Conservation (phyloP, 1,284 basidiomycete species). For the Serendipita sp. region DNA sequence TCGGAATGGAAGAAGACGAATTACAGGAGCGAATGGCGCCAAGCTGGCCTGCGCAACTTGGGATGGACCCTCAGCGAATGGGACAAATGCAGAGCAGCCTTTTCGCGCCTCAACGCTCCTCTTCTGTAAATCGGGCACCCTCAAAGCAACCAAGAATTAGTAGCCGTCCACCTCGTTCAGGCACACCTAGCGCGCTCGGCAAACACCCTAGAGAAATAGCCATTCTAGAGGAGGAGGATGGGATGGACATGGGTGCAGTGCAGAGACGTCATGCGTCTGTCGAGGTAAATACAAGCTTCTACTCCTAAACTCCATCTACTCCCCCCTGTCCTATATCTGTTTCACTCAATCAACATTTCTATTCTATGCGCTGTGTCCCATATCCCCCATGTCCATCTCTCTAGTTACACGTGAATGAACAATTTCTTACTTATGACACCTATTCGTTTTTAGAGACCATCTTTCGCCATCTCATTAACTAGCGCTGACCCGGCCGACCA, state of each 20-base stretch:
- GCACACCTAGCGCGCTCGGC: conserved; percentile 16
- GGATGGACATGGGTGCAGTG: background rate
- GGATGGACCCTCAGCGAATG: conserved; percentile 68
- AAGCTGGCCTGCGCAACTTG: conserved; percentile 55
- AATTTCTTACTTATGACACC: conserved; percentile 11
- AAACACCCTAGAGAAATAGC: conserved; percentile 46
- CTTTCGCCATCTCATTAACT: conserved; percentile 2
- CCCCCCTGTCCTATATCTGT: conserved; percentile 50
- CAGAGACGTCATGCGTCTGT: background rate
- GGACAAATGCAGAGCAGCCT: conserved; percentile 85
- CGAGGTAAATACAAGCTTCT: conserved; percentile 26
- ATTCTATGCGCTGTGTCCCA: conserved; percentile 38
- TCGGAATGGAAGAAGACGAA: conserved; percentile 9
- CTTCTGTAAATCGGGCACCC: conserved; percentile 31
- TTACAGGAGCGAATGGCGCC: conserved; percentile 18
- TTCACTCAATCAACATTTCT: conserved; percentile 46
- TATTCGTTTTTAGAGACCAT: conserved; percentile 7
- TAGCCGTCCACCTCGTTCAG: conserved; percentile 4
- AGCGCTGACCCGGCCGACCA: conserved; percentile 9
- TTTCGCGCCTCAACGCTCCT: conserved; percentile 29
- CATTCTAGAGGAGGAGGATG: conserved; percentile 17
- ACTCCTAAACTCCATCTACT: conserved; percentile 24
- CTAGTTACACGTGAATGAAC: conserved; percentile 9
- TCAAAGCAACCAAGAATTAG: conserved; percentile 8
- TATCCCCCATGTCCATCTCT: conserved; percentile 15